Percentiles rank a stretch among this genome's conserved stretches.
Conservation (phyloP, 208 protist species). For the Leishmania aethiopica region DNA sequence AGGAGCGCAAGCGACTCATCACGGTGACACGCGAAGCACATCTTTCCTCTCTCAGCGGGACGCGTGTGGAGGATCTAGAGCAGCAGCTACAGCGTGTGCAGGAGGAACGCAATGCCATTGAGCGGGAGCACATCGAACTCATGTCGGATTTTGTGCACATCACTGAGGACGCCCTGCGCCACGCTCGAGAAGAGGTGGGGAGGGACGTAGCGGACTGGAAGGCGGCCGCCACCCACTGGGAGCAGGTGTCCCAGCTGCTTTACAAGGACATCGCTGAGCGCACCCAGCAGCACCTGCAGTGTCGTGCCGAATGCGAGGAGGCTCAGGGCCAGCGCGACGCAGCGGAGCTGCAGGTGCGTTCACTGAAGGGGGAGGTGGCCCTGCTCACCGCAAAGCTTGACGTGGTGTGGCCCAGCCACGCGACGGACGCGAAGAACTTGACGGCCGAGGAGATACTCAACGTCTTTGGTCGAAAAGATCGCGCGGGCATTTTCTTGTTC, state of each 20-base stretch:
- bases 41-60: slow-evolving; percentile 24
- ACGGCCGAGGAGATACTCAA: slow-evolving; percentile 63
- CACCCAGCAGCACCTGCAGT: slow-evolving; percentile 70
- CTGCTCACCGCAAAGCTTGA: slow-evolving; percentile 75
- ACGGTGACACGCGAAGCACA: slow-evolving; percentile 65
- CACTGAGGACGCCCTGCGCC: slow-evolving; percentile 64
- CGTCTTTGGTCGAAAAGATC: slow-evolving; percentile 50
- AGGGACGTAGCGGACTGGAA: slow-evolving; percentile 72
- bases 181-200: slow-evolving; percentile 67
- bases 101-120: slow-evolving; percentile 49
- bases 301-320: slow-evolving; percentile 84
- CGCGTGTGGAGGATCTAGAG: slow-evolving; percentile 56
- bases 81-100: slow-evolving; percentile 43
- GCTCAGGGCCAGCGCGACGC: slow-evolving; percentile 79
- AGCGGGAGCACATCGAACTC: slow-evolving; percentile 74
- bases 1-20: slow-evolving; percentile 81
- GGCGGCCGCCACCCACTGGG: slow-evolving; percentile 75
- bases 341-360: slow-evolving; percentile 42
- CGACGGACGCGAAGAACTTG: slow-evolving; percentile 62
- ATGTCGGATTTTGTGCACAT: slow-evolving; percentile 80
- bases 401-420: slow-evolving; percentile 85
- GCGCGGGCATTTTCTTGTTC: slow-evolving; percentile 31
- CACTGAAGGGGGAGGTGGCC: slow-evolving; percentile 47
- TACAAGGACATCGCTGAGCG: slow-evolving; percentile 88
- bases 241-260: slow-evolving; percentile 82